Evolutionary conservation across 2,329 filamentous ascomycete species (phyloP), one percentile per base, ranked within the genome.

Genomic region (Nannizzia gypsea): DNA sequence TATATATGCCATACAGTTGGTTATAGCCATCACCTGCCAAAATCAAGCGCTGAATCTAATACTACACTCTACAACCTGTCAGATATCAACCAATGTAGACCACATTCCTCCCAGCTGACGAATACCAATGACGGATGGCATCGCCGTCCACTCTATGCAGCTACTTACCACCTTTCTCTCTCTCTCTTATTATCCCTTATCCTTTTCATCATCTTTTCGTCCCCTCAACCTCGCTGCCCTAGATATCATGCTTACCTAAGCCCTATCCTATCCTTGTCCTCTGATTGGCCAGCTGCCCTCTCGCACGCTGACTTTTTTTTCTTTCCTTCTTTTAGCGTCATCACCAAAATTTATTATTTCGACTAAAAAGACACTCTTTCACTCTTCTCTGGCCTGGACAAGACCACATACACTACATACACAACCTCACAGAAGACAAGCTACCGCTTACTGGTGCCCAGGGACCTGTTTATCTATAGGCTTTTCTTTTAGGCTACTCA

Each of bases 401-500:
- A 26, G 50, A 31, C 31, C 9, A 20, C 50, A 34, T 26, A 54
- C 50, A 62, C 60, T 55, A 55, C 60, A 61, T 60, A 42, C 55
- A 52, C 52, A 57, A 26, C 64, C 63, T 63, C 61, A 64, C 63
- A 63, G 63, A 60, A 42, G 38, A 59, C 60, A 64, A 46, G 50
- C 52, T 63, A 56, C 61, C 13, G 59, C 60, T 42, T 36, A 46
- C 57, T 48, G 62, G 56, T 61, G 63, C 63, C 65, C 62, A 62
- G 68, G 62, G 63, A 65, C 61, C 34, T 61, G 62, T 56, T 56
- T 50, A 64, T 65, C 62, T 67, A 66, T 64, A 64, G 64, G 64
- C 65, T 59, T 59, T 59, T 58, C 57, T 66, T 61, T 59, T 59
- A 60, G 52, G 60, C 62, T 65, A 64, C 60, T 67, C 70, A 72